phyloP scores from a whole-genome alignment of 73 alveolate species.

The Paramecium tetraurelia region DNA sequence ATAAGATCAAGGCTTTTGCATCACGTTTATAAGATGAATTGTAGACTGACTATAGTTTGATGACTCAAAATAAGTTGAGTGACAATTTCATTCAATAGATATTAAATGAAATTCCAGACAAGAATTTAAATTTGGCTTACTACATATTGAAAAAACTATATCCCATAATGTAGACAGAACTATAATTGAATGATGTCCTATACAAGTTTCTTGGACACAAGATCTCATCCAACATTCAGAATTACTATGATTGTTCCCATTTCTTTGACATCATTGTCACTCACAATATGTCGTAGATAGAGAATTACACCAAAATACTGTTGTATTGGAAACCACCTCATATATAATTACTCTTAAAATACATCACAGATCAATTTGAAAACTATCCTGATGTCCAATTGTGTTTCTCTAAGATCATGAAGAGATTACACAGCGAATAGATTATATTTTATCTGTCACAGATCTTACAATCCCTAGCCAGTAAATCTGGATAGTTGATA shows the following conservation, averaged over 20 bases:
- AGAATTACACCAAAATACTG: not conserved
- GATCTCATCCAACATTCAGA: not conserved
- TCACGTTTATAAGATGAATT: not conserved
- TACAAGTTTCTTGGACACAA: not conserved
- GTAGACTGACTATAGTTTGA: not conserved
- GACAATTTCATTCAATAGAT: not conserved
- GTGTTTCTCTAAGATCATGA: slow-evolving; percentile 57
- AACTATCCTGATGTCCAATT: slow-evolving; percentile 51
- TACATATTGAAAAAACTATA: not conserved
- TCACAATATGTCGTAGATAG: not conserved
- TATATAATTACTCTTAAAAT: slow-evolving; percentile 39
- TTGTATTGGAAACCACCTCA: slow-evolving; percentile 63
- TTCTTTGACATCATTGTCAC: slow-evolving; percentile 47
- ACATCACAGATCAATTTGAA: slow-evolving; percentile 33
- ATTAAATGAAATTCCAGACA: slow-evolving; percentile 18
- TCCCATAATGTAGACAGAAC: not conserved
- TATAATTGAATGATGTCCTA: not conserved
- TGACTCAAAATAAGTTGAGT: not conserved
- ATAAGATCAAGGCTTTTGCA: slow-evolving; percentile 49
- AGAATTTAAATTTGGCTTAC: slow-evolving; percentile 21
- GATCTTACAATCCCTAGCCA: slow-evolving; percentile 25
- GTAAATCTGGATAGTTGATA: slow-evolving; percentile 56
- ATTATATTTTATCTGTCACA: slow-evolving; percentile 50
- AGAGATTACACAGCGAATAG: slow-evolving; percentile 53
- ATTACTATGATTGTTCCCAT: slow-evolving; percentile 54